These are phyloP conservation scores for Tubosaeta brunneosetosa DNA, from an alignment of 768 basidiomycete genomes.

Conservation along the genomic window DNA sequence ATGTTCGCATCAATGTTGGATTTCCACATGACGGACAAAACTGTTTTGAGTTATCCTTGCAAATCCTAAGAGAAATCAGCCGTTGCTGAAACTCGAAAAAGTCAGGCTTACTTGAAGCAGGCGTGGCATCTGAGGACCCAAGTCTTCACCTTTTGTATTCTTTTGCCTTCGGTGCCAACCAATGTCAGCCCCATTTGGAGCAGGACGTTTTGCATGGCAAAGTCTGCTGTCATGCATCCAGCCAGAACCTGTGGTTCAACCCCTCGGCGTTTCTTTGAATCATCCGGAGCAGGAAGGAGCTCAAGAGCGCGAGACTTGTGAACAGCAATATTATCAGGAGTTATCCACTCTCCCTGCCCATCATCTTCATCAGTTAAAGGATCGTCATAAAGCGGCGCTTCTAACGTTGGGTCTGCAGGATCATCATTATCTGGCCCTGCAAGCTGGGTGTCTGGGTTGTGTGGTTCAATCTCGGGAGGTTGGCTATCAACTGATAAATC, in stretches of 20 bases:
- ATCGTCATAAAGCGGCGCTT: constrained; percentile 58
- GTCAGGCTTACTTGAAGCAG: constrained; percentile 86
- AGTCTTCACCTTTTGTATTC: constrained; percentile 86
- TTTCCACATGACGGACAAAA: constrained; percentile 99
- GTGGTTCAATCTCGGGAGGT: constrained; percentile 27
- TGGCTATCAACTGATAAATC: constrained; percentile 9
- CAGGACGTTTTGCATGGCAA: constrained; percentile 97
- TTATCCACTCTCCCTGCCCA: constrained; percentile 96
- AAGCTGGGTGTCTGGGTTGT: constrained; percentile 29
- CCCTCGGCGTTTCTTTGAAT: constrained; percentile 27
- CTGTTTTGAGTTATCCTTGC: constrained; percentile 90
- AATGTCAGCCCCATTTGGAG: constrained; percentile 91
- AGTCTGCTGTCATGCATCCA: constrained; percentile 98
- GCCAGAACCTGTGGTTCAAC: constrained; percentile 46
- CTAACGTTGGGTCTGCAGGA: constrained; percentile 8
- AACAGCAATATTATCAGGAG: constrained; percentile 74
- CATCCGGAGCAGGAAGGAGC: constrained; percentile 58
- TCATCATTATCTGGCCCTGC: background rate
- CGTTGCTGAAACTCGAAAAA: background rate
- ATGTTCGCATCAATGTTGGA: constrained; percentile 82
- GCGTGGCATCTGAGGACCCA: constrained; percentile 98
- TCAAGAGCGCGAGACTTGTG: constrained; percentile 88
- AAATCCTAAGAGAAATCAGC: constrained; percentile 55
- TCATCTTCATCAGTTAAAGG: constrained; percentile 73
- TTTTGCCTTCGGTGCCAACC: constrained; percentile 85